phyloP scores from a whole-genome alignment of 257 asterid genomes.

The Jasminum sambac region DNA sequence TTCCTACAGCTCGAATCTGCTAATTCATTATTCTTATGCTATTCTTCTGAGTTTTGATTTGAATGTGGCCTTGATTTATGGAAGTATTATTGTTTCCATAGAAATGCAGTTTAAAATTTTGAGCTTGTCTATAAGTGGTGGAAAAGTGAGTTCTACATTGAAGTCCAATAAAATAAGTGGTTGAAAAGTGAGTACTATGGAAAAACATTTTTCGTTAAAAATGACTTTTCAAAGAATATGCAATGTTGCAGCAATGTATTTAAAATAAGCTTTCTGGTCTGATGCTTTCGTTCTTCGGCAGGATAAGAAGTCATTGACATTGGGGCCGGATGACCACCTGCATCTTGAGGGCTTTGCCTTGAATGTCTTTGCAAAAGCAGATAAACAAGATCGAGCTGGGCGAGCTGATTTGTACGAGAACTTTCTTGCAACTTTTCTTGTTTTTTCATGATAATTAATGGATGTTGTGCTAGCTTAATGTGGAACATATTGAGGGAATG shows the following conservation, averaged over 20 bases:
- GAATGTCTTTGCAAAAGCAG: slow-evolving; percentile 86
- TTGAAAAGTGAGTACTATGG: no score
- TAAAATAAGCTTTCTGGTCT: not conserved
- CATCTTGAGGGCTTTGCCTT: slow-evolving; percentile 91
- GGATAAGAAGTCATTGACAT: slow-evolving; percentile 83
- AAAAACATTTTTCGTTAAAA: no score
- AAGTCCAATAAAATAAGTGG: no score
- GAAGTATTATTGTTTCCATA: not conserved
- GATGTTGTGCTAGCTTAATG: slow-evolving; percentile 1
- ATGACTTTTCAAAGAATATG: not conserved
- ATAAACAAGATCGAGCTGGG: slow-evolving; percentile 93
- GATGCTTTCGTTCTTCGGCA: slow-evolving; percentile 25
- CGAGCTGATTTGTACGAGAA: slow-evolving; percentile 74
- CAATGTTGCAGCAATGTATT: not conserved
- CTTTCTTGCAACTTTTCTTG: slow-evolving; percentile 18
- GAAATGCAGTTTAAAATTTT: not conserved
- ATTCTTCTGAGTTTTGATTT: not conserved
- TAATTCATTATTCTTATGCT: not conserved
- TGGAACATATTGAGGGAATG: not conserved
- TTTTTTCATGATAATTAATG: slow-evolving; percentile 12
- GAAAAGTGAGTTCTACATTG: no score
- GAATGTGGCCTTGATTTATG: not conserved
- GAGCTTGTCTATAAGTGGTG: no score
- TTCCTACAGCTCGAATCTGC: not conserved
- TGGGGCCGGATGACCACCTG: slow-evolving; percentile 83